Percentiles rank a stretch among this genome's conserved stretches.
phyloP scores from a whole-genome alignment of 352 stramenopile genomes.

The Phytophthora brassicae region DNA sequence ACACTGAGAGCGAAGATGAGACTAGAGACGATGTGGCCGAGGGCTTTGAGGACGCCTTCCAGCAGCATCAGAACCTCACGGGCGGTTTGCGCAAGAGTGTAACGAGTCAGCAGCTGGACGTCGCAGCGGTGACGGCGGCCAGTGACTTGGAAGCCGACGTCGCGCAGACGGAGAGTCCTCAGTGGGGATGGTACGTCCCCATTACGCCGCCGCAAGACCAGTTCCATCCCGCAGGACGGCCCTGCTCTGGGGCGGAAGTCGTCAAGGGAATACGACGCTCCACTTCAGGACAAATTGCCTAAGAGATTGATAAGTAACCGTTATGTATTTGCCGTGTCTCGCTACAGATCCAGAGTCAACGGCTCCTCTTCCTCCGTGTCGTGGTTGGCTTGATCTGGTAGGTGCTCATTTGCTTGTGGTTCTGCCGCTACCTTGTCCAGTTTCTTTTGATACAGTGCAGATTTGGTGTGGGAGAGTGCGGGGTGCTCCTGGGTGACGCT shows the following conservation, averaged over 20 bases:
- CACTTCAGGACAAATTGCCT: conserved; percentile 39
- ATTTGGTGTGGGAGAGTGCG: not conserved
- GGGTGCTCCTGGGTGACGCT: not conserved
- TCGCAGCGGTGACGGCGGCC: not conserved
- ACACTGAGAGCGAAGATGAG: conserved; percentile 39
- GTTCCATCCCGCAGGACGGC: conserved; percentile 23
- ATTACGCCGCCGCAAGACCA: conserved; percentile 83
- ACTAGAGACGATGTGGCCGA: conserved; percentile 30
- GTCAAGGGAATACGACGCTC: conserved; percentile 34
- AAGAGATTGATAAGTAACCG: conserved; percentile 12
- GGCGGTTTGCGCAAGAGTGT: conserved; percentile 41
- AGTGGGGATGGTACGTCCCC: conserved; percentile 88
- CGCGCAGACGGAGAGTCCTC: conserved; percentile 66
- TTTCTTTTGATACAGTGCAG: not conserved
- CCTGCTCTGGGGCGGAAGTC: not conserved
- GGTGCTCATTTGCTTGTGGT: not conserved
- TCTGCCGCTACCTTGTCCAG: not conserved
- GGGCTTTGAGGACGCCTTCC: conserved; percentile 10
- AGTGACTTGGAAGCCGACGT: conserved; percentile 27
- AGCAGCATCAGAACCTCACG: conserved; percentile 18
- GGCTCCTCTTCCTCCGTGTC: conserved; percentile 6
- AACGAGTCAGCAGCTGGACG: conserved; percentile 30
- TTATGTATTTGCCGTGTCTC: conserved; percentile 19
- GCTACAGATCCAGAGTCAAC: conserved; percentile 25
- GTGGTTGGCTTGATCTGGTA: not conserved